Conservation (phyloP, 441 rosid species). For the Dalechampia spathulata region DNA sequence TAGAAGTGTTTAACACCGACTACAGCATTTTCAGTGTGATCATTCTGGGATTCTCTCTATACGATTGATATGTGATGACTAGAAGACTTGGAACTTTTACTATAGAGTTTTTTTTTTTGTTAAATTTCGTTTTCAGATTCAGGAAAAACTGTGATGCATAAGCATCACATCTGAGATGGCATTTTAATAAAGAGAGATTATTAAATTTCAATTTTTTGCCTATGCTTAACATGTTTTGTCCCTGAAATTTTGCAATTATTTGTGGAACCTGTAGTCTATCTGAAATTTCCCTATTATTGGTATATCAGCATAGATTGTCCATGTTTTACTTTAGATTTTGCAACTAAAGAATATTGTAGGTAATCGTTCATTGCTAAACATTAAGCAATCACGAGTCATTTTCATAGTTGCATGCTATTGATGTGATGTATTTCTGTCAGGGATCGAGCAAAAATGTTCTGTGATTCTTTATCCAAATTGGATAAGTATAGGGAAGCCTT, state of each 20-base stretch:
- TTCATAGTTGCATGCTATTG: constrained; percentile 12
- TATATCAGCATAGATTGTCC: neutral
- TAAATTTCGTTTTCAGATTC: neutral
- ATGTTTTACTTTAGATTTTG: neutral
- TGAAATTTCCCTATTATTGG: neutral
- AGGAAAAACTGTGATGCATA: neutral
- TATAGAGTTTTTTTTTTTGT: neutral
- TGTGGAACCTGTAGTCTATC: neutral
- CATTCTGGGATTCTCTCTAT: too few relatives aligned
- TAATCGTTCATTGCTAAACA: neutral
- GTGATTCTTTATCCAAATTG: constrained; percentile 41
- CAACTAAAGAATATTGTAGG: neutral
- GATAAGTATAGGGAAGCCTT: constrained; percentile 33
- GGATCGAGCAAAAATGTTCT: constrained; percentile 34
- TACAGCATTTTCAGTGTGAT: too few relatives aligned
- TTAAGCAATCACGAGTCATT: too few relatives aligned
- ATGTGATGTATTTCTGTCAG: constrained; percentile 25
- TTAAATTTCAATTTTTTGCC: neutral
- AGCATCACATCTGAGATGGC: neutral
- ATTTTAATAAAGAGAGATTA: too few relatives aligned
- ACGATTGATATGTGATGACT: too few relatives aligned
- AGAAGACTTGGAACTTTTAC: neutral
- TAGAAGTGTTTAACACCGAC: too few relatives aligned
- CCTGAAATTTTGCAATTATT: neutral
- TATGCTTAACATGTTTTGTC: neutral